phyloP scores from a whole-genome alignment of 31 red algal genomes.

The Odonthalia washingtoniensis region DNA sequence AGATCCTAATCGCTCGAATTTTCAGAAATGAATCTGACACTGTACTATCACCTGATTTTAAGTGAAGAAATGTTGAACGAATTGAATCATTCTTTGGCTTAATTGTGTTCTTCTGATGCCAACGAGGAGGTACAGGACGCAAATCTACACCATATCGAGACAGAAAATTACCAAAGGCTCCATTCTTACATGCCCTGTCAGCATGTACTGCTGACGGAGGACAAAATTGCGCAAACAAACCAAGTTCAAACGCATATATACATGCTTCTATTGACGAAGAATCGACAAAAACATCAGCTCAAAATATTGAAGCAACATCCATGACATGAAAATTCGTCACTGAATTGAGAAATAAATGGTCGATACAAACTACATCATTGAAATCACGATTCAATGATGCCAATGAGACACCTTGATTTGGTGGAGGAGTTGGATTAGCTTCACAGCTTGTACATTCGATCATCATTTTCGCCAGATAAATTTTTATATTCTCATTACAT shows the following conservation, averaged over 20 bases:
- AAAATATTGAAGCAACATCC: background rate
- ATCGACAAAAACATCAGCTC: background rate
- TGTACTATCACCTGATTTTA: background rate
- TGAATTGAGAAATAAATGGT: conserved; percentile 5
- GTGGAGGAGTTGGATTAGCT: background rate
- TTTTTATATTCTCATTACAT: background rate
- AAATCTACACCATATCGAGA: background rate
- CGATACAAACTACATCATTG: conserved; percentile 9
- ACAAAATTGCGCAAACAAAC: background rate
- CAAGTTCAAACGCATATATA: background rate
- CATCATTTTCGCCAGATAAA: background rate
- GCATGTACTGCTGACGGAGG: background rate
- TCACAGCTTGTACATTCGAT: background rate
- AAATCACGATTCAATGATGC: background rate
- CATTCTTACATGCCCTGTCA: background rate
- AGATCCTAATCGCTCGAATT: background rate
- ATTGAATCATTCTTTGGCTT: background rate
- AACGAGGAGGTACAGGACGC: background rate
- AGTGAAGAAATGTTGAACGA: background rate
- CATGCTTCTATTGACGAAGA: background rate
- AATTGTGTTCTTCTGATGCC: background rate
- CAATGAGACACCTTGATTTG: background rate
- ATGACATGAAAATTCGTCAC: background rate
- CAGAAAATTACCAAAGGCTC: background rate
- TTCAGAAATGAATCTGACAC: background rate